Evolutionary conservation across 768 basidiomycete species (phyloP), one percentile per base, ranked within the genome.

Genomic region (Grammothele lineata): DNA sequence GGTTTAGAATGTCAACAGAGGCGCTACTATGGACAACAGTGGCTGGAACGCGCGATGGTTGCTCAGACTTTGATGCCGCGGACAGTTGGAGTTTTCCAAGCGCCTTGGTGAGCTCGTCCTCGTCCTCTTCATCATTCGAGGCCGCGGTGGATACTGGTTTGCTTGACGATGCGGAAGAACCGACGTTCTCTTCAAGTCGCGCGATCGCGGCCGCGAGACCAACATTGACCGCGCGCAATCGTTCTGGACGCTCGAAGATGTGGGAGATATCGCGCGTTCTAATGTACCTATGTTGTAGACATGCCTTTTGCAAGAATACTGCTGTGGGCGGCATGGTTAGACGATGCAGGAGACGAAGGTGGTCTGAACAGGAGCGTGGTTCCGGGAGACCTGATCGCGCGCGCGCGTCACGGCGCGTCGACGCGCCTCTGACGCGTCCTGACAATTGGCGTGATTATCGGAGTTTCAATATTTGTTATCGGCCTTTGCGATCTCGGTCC

Each of bases 181-280:
- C 19, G 7, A 18, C 27, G 12, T 26, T n/a, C 42, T 60, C 51
- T 55, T 89, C 85, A 4, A 92, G 66, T 40, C 85, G 78, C 6
- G 92, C 77, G 17, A 90, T 72, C 0, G 86, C 89, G 6, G 87
- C 86, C 2, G 92, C 76, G 7, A 96, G 72, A 1, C 94, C 95
- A 4, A 88, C 59, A 54, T 83, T 81, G 40, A 97, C 80, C 0
- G 93, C 93, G 40, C 85, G 78, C 22, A 98, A 69, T 19, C 95
- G 81, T 62, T 96, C 89, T 0, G 94, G 94, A 9, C 91, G 76
- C 62, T 98, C 95, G n/a, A 94, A 80, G 43, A 96, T 83, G 37
- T 73, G 70, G 1, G 87, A 89, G 0, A 72, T 71, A 57, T 91
- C 85, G 40, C 77, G 74, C 14, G 83, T 81, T 14, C 93, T 83